Conservation (phyloP, 108 stramenopile genomes). For the Nitzschia palea region DNA sequence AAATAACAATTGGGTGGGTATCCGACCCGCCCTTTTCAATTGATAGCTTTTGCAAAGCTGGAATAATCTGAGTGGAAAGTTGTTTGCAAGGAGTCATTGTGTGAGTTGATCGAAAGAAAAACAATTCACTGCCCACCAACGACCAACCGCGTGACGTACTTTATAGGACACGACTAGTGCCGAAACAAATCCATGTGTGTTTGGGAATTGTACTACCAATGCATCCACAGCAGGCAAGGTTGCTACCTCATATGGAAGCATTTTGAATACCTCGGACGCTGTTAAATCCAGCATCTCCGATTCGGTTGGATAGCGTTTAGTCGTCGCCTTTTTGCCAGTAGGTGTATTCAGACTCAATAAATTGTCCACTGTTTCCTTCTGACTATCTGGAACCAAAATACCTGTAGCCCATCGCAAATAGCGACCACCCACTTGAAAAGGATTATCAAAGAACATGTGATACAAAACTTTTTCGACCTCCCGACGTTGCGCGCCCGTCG, state of each 20-base stretch:
- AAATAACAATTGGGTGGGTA: conserved; percentile 45
- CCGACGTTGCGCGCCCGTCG: conserved; percentile 1
- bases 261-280: conserved; percentile 17
- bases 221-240: conserved; percentile 63
- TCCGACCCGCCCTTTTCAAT: conserved; percentile 36
- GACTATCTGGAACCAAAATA: conserved; percentile 26
- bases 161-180: conserved; percentile 60
- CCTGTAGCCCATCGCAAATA: conserved; percentile 61
- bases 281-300: conserved; percentile 21
- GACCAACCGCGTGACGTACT: no score
- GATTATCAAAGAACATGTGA: conserved; percentile 66
- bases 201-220: conserved; percentile 58
- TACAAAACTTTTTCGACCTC: conserved; percentile 51
- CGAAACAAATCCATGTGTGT: conserved; percentile 72
- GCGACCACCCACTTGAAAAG: conserved; percentile 40
- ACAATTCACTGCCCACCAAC: neutral
- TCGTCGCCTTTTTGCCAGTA: conserved; percentile 3
- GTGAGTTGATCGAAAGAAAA: neutral
- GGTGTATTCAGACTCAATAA: conserved; percentile 36
- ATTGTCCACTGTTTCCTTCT: conserved; percentile 27
- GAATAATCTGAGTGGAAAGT: conserved; percentile 55
- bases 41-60: conserved; percentile 60
- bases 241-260: conserved; percentile 23
- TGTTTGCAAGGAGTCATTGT: neutral
- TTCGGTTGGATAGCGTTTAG: conserved; percentile 11